These are phyloP conservation scores for Pisolithus albus DNA, from an alignment of 768 basidiomycete species.

Conservation along the genomic window DNA sequence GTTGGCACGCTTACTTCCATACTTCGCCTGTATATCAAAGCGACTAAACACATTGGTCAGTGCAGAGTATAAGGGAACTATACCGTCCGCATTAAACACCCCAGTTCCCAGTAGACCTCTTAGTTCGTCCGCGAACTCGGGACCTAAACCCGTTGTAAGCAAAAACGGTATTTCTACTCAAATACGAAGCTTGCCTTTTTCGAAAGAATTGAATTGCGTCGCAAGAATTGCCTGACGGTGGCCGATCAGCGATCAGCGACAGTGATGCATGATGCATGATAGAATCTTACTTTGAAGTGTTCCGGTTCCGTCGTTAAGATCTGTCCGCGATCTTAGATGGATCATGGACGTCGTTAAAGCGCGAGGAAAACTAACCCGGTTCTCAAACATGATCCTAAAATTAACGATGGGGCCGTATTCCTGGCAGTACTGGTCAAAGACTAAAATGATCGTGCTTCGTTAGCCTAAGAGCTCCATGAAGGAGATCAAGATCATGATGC, in stretches of 20 bases:
- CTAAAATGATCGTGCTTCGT: constrained; percentile 12
- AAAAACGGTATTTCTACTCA: constrained; percentile 8
- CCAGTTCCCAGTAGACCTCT: constrained; percentile 45
- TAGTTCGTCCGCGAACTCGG: constrained; percentile 5
- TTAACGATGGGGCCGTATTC: constrained; percentile 28
- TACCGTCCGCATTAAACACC: constrained; percentile 55
- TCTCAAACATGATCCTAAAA: constrained; percentile 31
- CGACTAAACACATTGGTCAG: not conserved
- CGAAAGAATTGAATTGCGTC: constrained; percentile 37
- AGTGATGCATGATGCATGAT: not conserved
- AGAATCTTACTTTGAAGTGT: constrained; percentile 34
- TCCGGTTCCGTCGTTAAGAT: constrained; percentile 44
- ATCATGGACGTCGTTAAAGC: not conserved
- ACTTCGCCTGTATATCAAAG: constrained; percentile 34
- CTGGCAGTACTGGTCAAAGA: constrained; percentile 15
- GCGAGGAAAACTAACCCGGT: constrained; percentile 25
- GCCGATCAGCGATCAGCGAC: not conserved
- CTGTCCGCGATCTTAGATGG: constrained; percentile 18
- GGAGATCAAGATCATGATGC: constrained; percentile 1
- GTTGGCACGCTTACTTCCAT: constrained; percentile 43
- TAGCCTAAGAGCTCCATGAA: not conserved
- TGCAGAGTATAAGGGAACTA: not conserved
- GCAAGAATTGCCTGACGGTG: constrained; percentile 35
- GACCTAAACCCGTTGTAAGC: constrained; percentile 17
- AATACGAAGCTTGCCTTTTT: constrained; percentile 26